Conservation (phyloP, 139 green algal species). For the Chlamydomonas schloesseri region DNA sequence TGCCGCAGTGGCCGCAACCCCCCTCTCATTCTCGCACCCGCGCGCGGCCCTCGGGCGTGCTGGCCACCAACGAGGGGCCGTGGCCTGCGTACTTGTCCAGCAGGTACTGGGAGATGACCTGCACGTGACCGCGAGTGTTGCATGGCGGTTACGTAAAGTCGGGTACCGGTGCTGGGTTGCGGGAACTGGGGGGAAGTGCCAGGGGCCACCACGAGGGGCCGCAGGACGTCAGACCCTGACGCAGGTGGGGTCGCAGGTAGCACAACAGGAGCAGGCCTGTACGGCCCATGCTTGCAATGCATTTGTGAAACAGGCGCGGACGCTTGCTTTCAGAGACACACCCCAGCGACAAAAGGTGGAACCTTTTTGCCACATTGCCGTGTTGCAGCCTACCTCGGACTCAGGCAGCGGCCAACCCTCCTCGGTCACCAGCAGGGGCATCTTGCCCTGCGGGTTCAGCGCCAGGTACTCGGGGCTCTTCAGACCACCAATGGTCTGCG, state of each 20-base stretch:
- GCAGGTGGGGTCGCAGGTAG: too few relatives aligned
- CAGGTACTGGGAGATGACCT: slow-evolving; percentile 83
- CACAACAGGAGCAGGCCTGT: too few relatives aligned
- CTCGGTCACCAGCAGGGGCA: slow-evolving; percentile 78
- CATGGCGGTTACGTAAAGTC: not conserved
- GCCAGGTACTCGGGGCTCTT: slow-evolving; percentile 47
- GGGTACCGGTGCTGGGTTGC: not conserved
- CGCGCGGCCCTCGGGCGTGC: slow-evolving; percentile 64
- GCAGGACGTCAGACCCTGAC: too few relatives aligned
- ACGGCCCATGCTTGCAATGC: too few relatives aligned
- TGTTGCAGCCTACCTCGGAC: slow-evolving; percentile 53
- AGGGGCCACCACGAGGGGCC: too few relatives aligned
- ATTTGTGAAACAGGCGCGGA: too few relatives aligned
- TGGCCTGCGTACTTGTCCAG: slow-evolving; percentile 70
- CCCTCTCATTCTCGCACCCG: not conserved
- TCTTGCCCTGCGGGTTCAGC: slow-evolving; percentile 77
- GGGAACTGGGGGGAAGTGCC: not conserved
- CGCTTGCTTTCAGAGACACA: too few relatives aligned
- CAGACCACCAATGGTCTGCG: slow-evolving; percentile 69
- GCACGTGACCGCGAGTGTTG: not conserved
- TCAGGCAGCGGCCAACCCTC: slow-evolving; percentile 75
- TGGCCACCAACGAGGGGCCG: slow-evolving; percentile 64
- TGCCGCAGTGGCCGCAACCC: too few relatives aligned
- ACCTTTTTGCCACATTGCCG: too few relatives aligned
- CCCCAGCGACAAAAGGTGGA: too few relatives aligned